Base-by-base conservation (phyloP, 1,139 yeast genomes). In the Pneumocystis wakefieldiae region DNA sequence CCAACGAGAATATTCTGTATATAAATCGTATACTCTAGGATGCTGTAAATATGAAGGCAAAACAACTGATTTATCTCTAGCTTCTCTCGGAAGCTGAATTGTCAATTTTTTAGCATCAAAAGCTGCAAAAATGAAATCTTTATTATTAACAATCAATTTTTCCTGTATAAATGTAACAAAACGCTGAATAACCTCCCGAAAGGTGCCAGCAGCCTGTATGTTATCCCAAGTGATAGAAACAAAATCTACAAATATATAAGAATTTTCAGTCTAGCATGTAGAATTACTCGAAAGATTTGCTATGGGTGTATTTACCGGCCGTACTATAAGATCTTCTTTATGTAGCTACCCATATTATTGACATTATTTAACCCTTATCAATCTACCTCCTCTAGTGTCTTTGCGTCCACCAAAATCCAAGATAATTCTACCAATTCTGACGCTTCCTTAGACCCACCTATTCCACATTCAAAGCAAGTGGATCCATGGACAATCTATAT, bases 1-100 rank as follows among this genome's bases (percentile, higher is more conserved):
- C 89, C 90, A 87, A 70, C 83, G 84, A 57, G 80, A 72, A 71
- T 81, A 88, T 73, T 90, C 97, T 65, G 79, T 81, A 69, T 82
- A 81, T 66, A 91, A 75, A 73, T 89, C 96, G 74, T 87, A 89
- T 36, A 86, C 80, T 59, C 84, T 78, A 1, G 96, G 89, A 68
- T 84, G 85, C 71, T 85, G 88, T 66, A 91, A 76, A 71, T 85
- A 88, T 2, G 81, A 77, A 0, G 97, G 96, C 66, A 91, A 77
- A 2, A 77, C 81, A 64, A 87, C 83, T 15, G 82, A 80, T 71
- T 86, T 84, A 72, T 88, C 95, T 57, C 88, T 78, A 10, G 95
- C 89, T 72, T 88, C 95, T 61, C 95, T 79, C 5, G 87, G 85
- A 36, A 91, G 74, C 69, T 86, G 88, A 41, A 89, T 91, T 67